Percentiles rank a stretch among this genome's conserved stretches.
Conservation (phyloP, 2,329 filamentous ascomycete genomes). For the Rasamsonia emersonii region DNA sequence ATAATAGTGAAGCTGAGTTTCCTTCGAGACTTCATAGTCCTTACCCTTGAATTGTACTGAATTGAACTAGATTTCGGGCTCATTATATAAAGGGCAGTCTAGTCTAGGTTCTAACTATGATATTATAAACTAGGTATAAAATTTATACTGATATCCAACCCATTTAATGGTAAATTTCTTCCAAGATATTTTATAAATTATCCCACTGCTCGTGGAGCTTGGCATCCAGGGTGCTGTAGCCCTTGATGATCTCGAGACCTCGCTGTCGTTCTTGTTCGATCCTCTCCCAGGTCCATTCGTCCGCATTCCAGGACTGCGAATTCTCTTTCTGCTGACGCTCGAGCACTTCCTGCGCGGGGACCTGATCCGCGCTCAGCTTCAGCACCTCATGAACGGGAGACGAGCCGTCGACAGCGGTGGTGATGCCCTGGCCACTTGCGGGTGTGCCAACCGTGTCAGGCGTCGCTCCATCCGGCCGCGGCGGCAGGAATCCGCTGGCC, state of each 20-base stretch:
- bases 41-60: too few relatives aligned
- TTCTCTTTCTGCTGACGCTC: conserved; percentile 25
- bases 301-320: conserved; percentile 22
- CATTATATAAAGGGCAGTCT: too few relatives aligned
- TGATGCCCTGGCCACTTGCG: conserved; percentile 23
- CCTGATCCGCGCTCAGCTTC: conserved; percentile 22
- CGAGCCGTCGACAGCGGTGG: conserved; percentile 21
- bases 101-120: too few relatives aligned
- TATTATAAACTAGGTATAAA: too few relatives aligned
- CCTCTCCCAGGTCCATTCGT: conserved; percentile 51
- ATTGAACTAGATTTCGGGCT: too few relatives aligned
- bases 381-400: conserved; percentile 30
- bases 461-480: conserved; percentile 51
- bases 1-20: too few relatives aligned
- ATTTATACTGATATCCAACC: background rate
- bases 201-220: conserved; percentile 42
- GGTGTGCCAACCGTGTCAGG: conserved; percentile 23
- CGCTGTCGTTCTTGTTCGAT: conserved; percentile 50
- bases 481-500: conserved; percentile 65
- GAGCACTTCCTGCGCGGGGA: conserved; percentile 18
- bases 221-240: conserved; percentile 47
- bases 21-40: too few relatives aligned
- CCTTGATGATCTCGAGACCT: conserved; percentile 47
- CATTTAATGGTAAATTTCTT: background rate
- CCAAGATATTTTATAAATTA: conserved; percentile 1